phyloP scores from a whole-genome alignment of 148 eudicot genomes.

The Beta vulgaris region DNA sequence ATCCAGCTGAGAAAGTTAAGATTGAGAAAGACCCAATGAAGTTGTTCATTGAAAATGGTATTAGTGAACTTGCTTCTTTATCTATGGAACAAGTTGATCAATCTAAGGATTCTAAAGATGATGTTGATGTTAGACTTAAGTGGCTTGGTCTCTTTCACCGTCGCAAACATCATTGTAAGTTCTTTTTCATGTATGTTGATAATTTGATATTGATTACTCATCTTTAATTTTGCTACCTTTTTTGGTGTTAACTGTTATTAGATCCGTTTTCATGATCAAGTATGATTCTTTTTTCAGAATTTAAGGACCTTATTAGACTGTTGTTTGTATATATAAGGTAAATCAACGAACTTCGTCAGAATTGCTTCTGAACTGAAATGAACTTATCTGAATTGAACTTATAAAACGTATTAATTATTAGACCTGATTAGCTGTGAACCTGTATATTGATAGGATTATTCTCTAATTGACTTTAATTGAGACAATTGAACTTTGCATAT shows the following conservation, averaged over 20 bases:
- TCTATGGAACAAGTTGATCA: slow-evolving; percentile 73
- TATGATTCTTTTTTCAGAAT: not conserved
- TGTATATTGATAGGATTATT: not conserved
- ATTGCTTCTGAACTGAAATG: too few relatives aligned
- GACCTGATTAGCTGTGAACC: too few relatives aligned
- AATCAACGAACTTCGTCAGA: not conserved
- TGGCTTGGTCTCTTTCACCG: slow-evolving; percentile 96
- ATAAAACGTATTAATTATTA: too few relatives aligned
- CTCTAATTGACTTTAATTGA: too few relatives aligned
- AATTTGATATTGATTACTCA: not conserved
- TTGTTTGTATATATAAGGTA: not conserved
- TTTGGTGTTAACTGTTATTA: not conserved
- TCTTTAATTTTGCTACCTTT: not conserved
- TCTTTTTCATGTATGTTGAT: not conserved
- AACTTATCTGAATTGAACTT: too few relatives aligned
- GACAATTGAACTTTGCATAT: not conserved
- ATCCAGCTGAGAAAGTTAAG: slow-evolving; percentile 83
- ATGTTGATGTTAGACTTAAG: slow-evolving; percentile 85
- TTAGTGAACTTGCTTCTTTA: slow-evolving; percentile 56
- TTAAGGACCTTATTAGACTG: not conserved
- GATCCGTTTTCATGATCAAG: not conserved
- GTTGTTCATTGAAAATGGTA: slow-evolving; percentile 60
- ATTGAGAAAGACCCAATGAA: slow-evolving; percentile 88
- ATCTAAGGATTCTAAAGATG: slow-evolving; percentile 65
- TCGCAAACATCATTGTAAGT: slow-evolving; percentile 91